These are phyloP conservation scores for Phoenix roebelenii DNA, from an alignment of 176 grass and related monocot species.

Conservation along the genomic window DNA sequence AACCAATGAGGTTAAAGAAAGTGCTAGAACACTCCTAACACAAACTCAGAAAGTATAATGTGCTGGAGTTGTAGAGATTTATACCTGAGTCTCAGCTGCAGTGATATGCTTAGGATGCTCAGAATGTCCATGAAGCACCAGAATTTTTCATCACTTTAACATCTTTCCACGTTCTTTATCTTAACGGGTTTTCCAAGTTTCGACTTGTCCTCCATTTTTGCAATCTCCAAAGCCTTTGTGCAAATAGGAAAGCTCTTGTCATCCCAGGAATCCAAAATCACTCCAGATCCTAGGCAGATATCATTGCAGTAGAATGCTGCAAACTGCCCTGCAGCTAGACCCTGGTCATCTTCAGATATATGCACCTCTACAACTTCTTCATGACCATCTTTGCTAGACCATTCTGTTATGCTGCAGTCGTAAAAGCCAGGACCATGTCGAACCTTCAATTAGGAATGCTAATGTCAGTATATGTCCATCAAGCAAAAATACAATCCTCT, in stretches of 20 bases:
- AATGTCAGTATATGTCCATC: too few relatives aligned
- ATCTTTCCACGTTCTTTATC: conserved; percentile 66
- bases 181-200: conserved; percentile 73
- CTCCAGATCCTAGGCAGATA: conserved; percentile 65
- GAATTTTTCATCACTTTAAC: background rate
- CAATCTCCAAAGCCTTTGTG: conserved; percentile 57
- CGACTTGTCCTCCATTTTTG: conserved; percentile 67
- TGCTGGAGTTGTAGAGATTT: too few relatives aligned
- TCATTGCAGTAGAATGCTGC: conserved; percentile 59
- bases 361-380: conserved; percentile 41
- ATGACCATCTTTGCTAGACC: conserved; percentile 21
- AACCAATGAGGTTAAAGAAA: too few relatives aligned
- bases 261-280: conserved; percentile 71
- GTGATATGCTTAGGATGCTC: too few relatives aligned
- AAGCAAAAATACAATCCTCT: background rate
- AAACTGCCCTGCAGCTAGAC: conserved; percentile 86
- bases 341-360: conserved; percentile 79
- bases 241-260: conserved; percentile 62
- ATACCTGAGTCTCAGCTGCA: too few relatives aligned
- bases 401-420: conserved; percentile 37
- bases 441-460: conserved; percentile 29
- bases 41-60: too few relatives aligned
- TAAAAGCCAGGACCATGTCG: conserved; percentile 79
- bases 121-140: too few relatives aligned
- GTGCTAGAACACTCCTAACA: too few relatives aligned